Evolutionary conservation across 164 flowering plant species (phyloP).

Genomic region (Warburgia ugandensis): DNA sequence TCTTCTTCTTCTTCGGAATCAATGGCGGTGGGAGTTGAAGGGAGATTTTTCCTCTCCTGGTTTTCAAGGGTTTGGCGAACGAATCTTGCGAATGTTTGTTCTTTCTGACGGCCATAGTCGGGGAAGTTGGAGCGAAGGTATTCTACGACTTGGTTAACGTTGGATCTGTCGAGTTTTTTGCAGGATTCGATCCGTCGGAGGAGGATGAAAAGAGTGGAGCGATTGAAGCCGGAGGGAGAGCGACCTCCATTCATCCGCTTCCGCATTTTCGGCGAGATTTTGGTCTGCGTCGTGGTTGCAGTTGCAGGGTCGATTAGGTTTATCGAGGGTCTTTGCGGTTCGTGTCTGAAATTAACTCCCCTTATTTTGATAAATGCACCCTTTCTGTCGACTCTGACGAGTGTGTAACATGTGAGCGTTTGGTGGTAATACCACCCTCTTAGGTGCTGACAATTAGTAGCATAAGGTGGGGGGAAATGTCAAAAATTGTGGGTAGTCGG

Average conservation of each 20-base stretch:
- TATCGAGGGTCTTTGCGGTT: too few species aligned
- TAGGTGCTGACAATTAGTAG: too few species aligned
- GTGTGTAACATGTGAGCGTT: too few species aligned
- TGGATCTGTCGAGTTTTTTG: slow-evolving; percentile 8
- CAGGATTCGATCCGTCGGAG: slow-evolving; percentile 30
- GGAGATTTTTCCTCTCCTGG: slow-evolving; percentile 4
- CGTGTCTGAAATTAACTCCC: too few species aligned
- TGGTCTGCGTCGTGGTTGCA: background rate
- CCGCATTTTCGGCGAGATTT: slow-evolving; percentile 15
- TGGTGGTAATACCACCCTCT: too few species aligned
- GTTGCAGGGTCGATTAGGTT: too few species aligned
- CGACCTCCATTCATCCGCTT: slow-evolving; percentile 9
- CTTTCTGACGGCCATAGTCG: slow-evolving; percentile 35
- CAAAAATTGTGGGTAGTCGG: too few species aligned
- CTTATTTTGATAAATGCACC: too few species aligned
- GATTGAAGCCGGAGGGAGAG: slow-evolving; percentile 3
- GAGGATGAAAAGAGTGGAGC: slow-evolving; percentile 12
- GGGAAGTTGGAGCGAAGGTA: slow-evolving; percentile 40
- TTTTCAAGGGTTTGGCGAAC: slow-evolving; percentile 26
- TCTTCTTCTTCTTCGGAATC: slow-evolving; percentile 11
- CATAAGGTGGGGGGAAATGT: too few species aligned
- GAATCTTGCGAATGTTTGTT: slow-evolving; percentile 19
- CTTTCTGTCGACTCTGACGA: too few species aligned
- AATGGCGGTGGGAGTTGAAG: background rate
- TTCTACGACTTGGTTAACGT: slow-evolving; percentile 37